A percentile compares a stretch with the other conserved stretches of the same genome.
These are phyloP conservation scores for Ophiocordyceps camponoti-saundersi DNA, from an alignment of 2,329 filamentous ascomycete genomes.

Conservation along the genomic window DNA sequence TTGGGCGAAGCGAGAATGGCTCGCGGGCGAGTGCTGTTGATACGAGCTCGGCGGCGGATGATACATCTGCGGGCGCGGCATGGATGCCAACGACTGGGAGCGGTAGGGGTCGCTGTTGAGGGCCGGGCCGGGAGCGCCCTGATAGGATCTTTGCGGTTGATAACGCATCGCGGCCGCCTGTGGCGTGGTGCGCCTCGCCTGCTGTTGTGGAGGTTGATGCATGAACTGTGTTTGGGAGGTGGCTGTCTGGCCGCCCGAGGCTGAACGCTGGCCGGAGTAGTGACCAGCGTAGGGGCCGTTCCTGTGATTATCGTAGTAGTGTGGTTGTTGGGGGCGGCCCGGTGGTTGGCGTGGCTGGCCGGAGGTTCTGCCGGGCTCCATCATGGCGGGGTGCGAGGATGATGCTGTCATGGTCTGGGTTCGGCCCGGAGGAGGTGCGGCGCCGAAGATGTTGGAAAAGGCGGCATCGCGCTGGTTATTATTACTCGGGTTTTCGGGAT, in stretches of 20 bases:
- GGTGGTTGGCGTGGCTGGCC: conserved; percentile 47
- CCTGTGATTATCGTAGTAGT: conserved; percentile 16
- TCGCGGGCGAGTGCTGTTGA: conserved; percentile 45
- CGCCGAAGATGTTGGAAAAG: conserved; percentile 91
- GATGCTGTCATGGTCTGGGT: conserved; percentile 92
- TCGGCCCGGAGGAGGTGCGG: conserved; percentile 67
- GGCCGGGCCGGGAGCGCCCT: conserved; percentile 47
- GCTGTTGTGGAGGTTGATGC: conserved; percentile 26
- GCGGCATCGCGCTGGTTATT: conserved; percentile 68
- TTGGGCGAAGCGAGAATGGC: conserved; percentile 61
- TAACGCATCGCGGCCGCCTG: conserved; percentile 20
- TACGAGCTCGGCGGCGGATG: conserved; percentile 44
- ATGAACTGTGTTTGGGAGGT: conserved; percentile 27
- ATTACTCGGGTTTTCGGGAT: conserved; percentile 32
- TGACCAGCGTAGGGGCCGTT: conserved; percentile 20
- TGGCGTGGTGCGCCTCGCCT: conserved; percentile 27
- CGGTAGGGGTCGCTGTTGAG: conserved; percentile 75
- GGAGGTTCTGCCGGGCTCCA: conserved; percentile 46
- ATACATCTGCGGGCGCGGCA: conserved; percentile 57
- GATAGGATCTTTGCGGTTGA: conserved; percentile 39
- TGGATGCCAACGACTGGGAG: conserved; percentile 79
- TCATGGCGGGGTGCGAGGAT: conserved; percentile 34
- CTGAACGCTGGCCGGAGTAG: conserved; percentile 33
- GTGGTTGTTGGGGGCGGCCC: conserved; percentile 29
- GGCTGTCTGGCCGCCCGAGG: conserved; percentile 28